Conservation (phyloP, 2,329 filamentous ascomycete species). For the Nemania diffusa region DNA sequence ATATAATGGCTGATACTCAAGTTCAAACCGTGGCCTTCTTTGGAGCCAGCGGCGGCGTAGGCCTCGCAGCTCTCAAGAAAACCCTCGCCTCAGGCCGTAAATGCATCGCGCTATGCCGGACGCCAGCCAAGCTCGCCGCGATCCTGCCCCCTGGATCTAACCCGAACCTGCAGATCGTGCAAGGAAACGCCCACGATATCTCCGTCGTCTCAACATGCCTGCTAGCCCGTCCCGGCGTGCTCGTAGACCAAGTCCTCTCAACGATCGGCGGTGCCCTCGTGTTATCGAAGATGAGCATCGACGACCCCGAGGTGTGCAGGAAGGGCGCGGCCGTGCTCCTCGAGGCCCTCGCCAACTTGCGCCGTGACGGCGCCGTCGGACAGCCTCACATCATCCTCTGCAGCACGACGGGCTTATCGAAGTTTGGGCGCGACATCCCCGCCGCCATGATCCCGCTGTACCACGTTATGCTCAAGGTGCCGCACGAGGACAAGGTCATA, state of each 20-base stretch:
- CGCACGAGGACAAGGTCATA: slow-evolving; percentile 60
- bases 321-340: slow-evolving; percentile 57
- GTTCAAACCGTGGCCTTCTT: slow-evolving; percentile 62
- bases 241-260: slow-evolving; percentile 60
- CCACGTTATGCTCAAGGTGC: slow-evolving; percentile 52
- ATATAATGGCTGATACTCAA: slow-evolving; percentile 14
- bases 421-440: slow-evolving; percentile 56
- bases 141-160: slow-evolving; percentile 48
- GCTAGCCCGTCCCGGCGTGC: slow-evolving; percentile 41
- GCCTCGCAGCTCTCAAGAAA: slow-evolving; percentile 59
- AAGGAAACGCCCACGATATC: slow-evolving; percentile 61
- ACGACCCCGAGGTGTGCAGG: slow-evolving; percentile 61
- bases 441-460: slow-evolving; percentile 58
- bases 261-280: slow-evolving; percentile 57
- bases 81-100: slow-evolving; percentile 58
- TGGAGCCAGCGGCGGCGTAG: slow-evolving; percentile 63
- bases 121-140: slow-evolving; percentile 58
- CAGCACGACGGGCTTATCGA: slow-evolving; percentile 57
- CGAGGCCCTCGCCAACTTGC: slow-evolving; percentile 49
- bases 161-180: slow-evolving; percentile 56
- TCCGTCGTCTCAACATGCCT: slow-evolving; percentile 53
- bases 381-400: slow-evolving; percentile 53
- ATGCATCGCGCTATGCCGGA: slow-evolving; percentile 63
- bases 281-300: slow-evolving; percentile 47
- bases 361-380: slow-evolving; percentile 43